Conservation (phyloP, 2,329 filamentous ascomycete genomes). For the Niveomyces coronatus region DNA sequence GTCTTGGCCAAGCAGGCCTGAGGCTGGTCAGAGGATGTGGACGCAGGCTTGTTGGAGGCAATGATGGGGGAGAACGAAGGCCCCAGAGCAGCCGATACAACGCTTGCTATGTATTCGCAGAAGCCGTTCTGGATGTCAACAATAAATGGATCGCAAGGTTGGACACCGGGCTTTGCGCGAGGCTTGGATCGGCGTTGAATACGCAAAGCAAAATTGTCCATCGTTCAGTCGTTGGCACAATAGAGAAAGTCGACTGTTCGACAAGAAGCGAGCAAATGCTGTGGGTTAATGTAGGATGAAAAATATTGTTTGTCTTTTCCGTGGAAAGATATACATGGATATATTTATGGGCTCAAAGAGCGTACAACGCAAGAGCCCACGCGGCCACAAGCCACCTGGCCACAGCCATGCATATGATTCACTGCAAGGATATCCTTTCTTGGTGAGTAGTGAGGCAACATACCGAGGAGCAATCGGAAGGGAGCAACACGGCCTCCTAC, state of each 20-base stretch:
- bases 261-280: too few relatives aligned
- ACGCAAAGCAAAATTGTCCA: slow-evolving; percentile 2
- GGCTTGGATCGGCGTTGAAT: slow-evolving; percentile 3
- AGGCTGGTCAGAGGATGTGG: neutral
- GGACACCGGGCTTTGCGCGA: neutral
- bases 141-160: neutral
- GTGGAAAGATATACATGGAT: too few relatives aligned
- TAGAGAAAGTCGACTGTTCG: too few relatives aligned
- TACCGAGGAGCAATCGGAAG: neutral
- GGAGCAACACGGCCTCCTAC: too few relatives aligned
- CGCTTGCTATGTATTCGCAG: slow-evolving; percentile 3
- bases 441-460: neutral
- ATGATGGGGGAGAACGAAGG: neutral
- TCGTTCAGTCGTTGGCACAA: neutral
- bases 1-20: neutral
- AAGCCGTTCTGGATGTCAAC: slow-evolving; percentile 8
- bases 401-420: neutral
- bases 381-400: too few relatives aligned
- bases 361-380: too few relatives aligned
- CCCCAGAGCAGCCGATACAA: neutral
- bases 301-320: too few relatives aligned
- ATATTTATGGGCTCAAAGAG: too few relatives aligned
- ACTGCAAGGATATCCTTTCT: neutral
- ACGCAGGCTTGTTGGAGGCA: neutral
- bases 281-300: too few relatives aligned